These are phyloP conservation scores for Pythium aquatile DNA, from an alignment of 352 stramenopile species.

Conservation along the genomic window DNA sequence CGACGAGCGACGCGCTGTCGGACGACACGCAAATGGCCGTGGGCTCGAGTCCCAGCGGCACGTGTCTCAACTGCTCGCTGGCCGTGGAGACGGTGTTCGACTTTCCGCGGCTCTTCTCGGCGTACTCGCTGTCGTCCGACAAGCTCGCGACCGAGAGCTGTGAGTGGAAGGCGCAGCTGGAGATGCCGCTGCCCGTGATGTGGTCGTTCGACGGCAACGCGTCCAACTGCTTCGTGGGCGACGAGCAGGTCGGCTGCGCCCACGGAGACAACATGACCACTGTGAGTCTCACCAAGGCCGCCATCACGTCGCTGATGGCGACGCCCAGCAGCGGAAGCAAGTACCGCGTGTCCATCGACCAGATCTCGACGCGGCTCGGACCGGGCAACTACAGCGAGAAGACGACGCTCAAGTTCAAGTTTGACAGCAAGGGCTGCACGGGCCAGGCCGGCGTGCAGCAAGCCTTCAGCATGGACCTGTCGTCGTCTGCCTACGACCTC, in stretches of 20 bases:
- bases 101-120: conserved; percentile 66
- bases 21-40: conserved; percentile 49
- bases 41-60: conserved; percentile 58
- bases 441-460: conserved; percentile 33
- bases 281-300: conserved; percentile 39
- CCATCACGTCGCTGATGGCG: conserved; percentile 38
- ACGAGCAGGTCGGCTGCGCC: conserved; percentile 37
- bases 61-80: conserved; percentile 66
- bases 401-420: conserved; percentile 50
- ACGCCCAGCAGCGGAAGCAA: conserved; percentile 21
- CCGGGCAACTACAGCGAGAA: conserved; percentile 60
- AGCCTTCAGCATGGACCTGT: conserved; percentile 57
- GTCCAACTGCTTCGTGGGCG: conserved; percentile 39
- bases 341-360: conserved; percentile 55
- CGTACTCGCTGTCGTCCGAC: conserved; percentile 50
- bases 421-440: conserved; percentile 55
- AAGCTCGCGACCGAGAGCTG: conserved; percentile 40
- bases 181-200: conserved; percentile 49
- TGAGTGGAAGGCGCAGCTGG: conserved; percentile 49
- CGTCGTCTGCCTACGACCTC: conserved; percentile 51
- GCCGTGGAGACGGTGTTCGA: conserved; percentile 57
- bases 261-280: conserved; percentile 57
- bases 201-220: conserved; percentile 46
- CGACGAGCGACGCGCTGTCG: conserved; percentile 44
- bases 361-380: conserved; percentile 53